Percentiles rank a stretch among this genome's conserved stretches.
Evolutionary conservation across 805 yeast species (phyloP).

Genomic region (Sugiyamaella lignohabitans): DNA sequence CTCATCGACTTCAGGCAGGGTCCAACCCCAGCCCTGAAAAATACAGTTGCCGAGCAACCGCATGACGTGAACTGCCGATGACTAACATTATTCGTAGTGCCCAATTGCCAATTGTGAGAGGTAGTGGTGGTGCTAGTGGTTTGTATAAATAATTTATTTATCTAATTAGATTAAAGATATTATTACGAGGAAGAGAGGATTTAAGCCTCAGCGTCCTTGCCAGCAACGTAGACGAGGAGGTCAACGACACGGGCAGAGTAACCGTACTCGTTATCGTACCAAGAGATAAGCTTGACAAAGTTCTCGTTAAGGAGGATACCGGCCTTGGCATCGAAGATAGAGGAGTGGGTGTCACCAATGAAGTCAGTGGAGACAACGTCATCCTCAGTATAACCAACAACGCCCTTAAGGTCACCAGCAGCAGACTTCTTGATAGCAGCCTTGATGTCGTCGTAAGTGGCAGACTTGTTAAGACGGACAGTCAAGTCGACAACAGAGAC

Average conservation of each 20-base stretch:
- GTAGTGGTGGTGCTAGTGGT: too few species aligned
- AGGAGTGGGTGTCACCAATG: constrained; percentile 75
- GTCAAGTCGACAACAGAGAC: constrained; percentile 93
- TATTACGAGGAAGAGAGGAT: too few species aligned
- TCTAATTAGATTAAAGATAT: too few species aligned
- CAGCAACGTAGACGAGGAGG: constrained; percentile 74
- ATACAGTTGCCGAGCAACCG: too few species aligned
- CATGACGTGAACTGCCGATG: too few species aligned
- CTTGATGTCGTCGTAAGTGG: constrained; percentile 80
- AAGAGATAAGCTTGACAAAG: constrained; percentile 84
- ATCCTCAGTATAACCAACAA: constrained; percentile 86
- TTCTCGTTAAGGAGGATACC: constrained; percentile 82
- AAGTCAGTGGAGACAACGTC: constrained; percentile 89
- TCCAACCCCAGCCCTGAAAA: too few species aligned
- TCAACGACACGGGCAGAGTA: constrained; percentile 96
- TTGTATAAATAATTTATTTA: too few species aligned
- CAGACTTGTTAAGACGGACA: constrained; percentile 66
- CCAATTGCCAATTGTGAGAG: too few species aligned
- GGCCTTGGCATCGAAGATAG: constrained; percentile 86
- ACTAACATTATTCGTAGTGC: too few species aligned
- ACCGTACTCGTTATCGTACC: constrained; percentile 97
- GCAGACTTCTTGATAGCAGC: constrained; percentile 69
- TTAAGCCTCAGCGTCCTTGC: constrained; percentile 33
- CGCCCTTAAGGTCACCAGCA: constrained; percentile 71
- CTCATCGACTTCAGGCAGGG: too few species aligned